phyloP scores from a whole-genome alignment of 2,329 filamentous ascomycete genomes.

The Penicillium fuscoglaucum region DNA sequence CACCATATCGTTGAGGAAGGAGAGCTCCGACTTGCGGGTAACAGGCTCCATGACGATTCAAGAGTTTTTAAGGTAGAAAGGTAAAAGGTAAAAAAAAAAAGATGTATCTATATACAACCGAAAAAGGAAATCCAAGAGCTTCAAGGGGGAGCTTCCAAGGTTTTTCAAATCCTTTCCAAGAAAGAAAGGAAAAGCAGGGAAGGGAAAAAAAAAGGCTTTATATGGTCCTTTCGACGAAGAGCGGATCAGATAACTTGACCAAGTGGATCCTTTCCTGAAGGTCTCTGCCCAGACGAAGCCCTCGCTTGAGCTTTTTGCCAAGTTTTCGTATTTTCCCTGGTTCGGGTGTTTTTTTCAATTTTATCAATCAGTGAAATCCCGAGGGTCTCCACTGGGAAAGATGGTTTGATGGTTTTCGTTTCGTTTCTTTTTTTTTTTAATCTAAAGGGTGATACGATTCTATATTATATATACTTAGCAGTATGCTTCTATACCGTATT shows the following conservation, averaged over 20 bases:
- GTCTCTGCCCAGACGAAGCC: not conserved
- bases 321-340: slow-evolving; percentile 11
- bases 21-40: slow-evolving; percentile 27
- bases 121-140: not conserved
- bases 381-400: slow-evolving; percentile 11
- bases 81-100: not conserved
- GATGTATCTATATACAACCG: not conserved
- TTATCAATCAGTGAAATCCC: slow-evolving; percentile 28
- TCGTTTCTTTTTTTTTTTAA: not conserved
- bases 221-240: slow-evolving; percentile 1
- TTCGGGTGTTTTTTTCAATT: slow-evolving; percentile 8
- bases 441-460: not conserved
- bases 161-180: slow-evolving; percentile 6
- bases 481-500: not conserved
- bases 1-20: slow-evolving; percentile 28
- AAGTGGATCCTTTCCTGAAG: slow-evolving; percentile 15
- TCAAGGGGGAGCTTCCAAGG: slow-evolving; percentile 6
- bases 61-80: not conserved
- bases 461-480: not conserved
- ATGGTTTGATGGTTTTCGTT: too few species aligned
- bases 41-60: slow-evolving; percentile 20
- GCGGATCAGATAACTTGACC: slow-evolving; percentile 30
- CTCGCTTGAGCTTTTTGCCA: slow-evolving; percentile 12
- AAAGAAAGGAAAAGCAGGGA: slow-evolving; percentile 1
- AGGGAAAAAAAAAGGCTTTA: slow-evolving; percentile 6